Evolutionary conservation across 2,329 filamentous ascomycete genomes (phyloP).

Genomic region (Cladophialophora exuberans): DNA sequence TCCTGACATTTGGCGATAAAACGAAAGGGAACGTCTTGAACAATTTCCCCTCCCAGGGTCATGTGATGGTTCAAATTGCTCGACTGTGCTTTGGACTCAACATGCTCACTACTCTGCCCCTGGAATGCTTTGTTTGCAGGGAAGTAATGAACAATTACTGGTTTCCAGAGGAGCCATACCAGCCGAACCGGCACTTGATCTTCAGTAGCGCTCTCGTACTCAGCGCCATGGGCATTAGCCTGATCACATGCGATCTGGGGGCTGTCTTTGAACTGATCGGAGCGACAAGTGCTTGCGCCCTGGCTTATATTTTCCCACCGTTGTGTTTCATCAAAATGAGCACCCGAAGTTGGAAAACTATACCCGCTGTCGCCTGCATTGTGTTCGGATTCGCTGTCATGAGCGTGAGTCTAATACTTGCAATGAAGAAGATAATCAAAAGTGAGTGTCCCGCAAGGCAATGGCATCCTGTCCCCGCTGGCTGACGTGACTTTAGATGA

Average conservation of each 20-base stretch:
- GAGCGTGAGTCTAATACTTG: conserved; percentile 76
- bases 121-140: conserved; percentile 96
- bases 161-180: conserved; percentile 73
- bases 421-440: conserved; percentile 66
- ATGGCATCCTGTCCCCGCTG: too few relatives aligned
- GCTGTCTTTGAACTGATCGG: conserved; percentile 95
- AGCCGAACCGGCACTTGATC: conserved; percentile 80
- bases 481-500: conserved; percentile 15
- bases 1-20: conserved; percentile 88
- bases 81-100: conserved; percentile 95
- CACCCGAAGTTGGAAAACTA: conserved; percentile 67
- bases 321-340: conserved; percentile 94
- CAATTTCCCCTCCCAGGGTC: conserved; percentile 84
- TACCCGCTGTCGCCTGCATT: conserved; percentile 72
- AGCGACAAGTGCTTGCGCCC: conserved; percentile 87
- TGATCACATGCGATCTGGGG: conserved; percentile 91
- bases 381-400: conserved; percentile 80
- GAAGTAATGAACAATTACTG: conserved; percentile 94
- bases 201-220: conserved; percentile 85
- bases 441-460: conserved; percentile 30
- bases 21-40: conserved; percentile 96
- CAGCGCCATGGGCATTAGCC: conserved; percentile 72
- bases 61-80: conserved; percentile 91
- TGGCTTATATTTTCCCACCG: conserved; percentile 94
- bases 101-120: conserved; percentile 95